Evolutionary conservation across 441 rosid species (phyloP), one percentile per base, ranked within the genome.

Genomic region (Populus hybrid): DNA sequence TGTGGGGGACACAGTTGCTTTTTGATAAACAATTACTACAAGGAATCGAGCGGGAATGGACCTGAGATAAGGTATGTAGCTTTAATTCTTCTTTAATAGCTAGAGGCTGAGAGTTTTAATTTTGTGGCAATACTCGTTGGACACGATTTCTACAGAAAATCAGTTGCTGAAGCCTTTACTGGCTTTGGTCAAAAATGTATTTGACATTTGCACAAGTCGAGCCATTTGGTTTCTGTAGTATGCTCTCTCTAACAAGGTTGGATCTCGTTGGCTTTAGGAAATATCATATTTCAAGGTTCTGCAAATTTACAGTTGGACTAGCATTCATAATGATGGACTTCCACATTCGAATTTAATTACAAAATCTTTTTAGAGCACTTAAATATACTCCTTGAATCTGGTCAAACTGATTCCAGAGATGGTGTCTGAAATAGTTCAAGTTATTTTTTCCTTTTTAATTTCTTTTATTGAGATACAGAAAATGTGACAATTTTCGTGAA

Each of bases 1-100:
- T 96, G 98, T 80, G 89, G 93, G 72, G 97, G 97, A 63, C 77
- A 72, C 66, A 88, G 88, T 83, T 96, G 98, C 85, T 96, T 91
- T 84, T 30, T 89, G 74, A 88, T 96, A 73, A 83, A 85, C 63
- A 89, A 93, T 87, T 78, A 76, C 83, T 78, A 76, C 83, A 67
- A 85, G 67, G 78, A 73, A 14, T 70, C 83, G 2, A 81, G 78
- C 80, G 70, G 69, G 76, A 73, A 63, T 86, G 91, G 88, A 64
- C 94, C 92, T 80, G 91, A 96, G 85, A 92, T 96, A 80, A 80
- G 86, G 98, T 94, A 90, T 59, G 95, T 81, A 20, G 61, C 36
- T 63, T 83, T 72, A 20, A 14, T 61, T 79, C 79, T 79, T 73
- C 40, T 38, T 73, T 63, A 74, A 73, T 69, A 73, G 50, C 69